Base-by-base conservation (phyloP, 2,329 filamentous ascomycete species). In the Beauveria scarabaeidicola region DNA sequence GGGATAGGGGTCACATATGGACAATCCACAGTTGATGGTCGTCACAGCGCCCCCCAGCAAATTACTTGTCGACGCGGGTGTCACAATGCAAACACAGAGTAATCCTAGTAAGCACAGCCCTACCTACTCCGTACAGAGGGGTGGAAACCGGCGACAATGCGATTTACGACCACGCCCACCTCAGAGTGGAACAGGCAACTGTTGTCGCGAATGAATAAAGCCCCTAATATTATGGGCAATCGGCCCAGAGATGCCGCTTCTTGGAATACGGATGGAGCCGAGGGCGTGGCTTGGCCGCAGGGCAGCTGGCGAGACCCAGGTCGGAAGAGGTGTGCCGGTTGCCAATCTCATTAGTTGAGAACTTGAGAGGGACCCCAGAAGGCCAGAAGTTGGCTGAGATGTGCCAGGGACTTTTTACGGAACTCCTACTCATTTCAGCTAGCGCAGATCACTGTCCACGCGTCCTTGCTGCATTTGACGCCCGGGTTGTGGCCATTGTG, bases 91-190 rank as follows among this genome's bases (percentile, higher is more conserved):
- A 46, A 46, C 40, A 52, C 36, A 21, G 29, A 9, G 47, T 46
- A 21, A 58, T 58, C 44, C 46, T 21, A 58, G 41, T 44, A 58
- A 52, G 56, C 56, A 58, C 56, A 58, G 56, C 56, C 56, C 56
- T 58, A 58, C 38, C 46, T 25, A 13, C 51, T 41, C 51, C 11
- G 13, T 36, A 36, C 32, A 41, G 11, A 38, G 46, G 56, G 48
- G 47, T 58, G 56, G 47, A 21, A 40, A 23, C 43, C 23, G 27
- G 44, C 32, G 48, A 50, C 19, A 44, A 52, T 17, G 19, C 53
- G 53, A 58, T 6, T 17, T 43, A 41, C 46, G 55, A 43, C 38
- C 36, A 58, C 38, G 21, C 36, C 53, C 19, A 38, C 41, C 32
- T 21, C 27, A 23, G n/a, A 17, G 44, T 25, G 53, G 32, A 43